phyloP scores from a whole-genome alignment of 768 basidiomycete species.

The Mycena floridula region DNA sequence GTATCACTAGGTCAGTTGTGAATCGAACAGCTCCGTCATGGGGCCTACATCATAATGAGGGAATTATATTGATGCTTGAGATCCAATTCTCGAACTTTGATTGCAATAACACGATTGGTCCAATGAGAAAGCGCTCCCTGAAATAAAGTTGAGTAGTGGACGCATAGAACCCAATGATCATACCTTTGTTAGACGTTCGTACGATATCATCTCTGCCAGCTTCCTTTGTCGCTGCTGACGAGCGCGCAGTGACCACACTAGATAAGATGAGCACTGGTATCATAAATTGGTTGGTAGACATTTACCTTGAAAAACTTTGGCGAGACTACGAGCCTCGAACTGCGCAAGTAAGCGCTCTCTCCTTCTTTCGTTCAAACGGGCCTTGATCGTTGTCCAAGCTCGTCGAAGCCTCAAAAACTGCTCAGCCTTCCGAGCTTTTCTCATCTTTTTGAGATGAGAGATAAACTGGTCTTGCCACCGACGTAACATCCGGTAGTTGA shows the following conservation, averaged over 20 bases:
- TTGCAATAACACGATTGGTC: constrained; percentile 68
- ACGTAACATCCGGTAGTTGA: constrained; percentile 36
- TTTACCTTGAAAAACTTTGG: constrained; percentile 30
- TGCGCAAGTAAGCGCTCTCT: constrained; percentile 38
- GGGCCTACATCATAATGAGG: too few relatives aligned
- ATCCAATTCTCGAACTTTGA: constrained; percentile 71
- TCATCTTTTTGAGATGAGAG: constrained; percentile 38
- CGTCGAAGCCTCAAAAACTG: constrained; percentile 44
- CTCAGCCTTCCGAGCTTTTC: constrained; percentile 49
- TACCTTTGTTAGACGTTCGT: neutral
- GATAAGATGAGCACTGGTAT: constrained; percentile 3
- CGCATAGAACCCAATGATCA: neutral
- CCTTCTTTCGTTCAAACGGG: constrained; percentile 34
- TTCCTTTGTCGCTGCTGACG: constrained; percentile 32
- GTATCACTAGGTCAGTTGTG: constrained; percentile 4
- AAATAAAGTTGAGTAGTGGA: neutral
- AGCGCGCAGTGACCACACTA: constrained; percentile 44
- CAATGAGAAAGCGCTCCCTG: constrained; percentile 45
- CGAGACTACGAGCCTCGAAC: constrained; percentile 32
- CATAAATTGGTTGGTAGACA: constrained; percentile 9
- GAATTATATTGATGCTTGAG: constrained; percentile 45
- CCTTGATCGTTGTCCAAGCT: constrained; percentile 44
- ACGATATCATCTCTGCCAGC: constrained; percentile 29
- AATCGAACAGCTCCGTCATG: too few relatives aligned
- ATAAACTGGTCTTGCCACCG: constrained; percentile 54